phyloP scores from a whole-genome alignment of 441 rosid genomes.

The Dalechampia spathulata region DNA sequence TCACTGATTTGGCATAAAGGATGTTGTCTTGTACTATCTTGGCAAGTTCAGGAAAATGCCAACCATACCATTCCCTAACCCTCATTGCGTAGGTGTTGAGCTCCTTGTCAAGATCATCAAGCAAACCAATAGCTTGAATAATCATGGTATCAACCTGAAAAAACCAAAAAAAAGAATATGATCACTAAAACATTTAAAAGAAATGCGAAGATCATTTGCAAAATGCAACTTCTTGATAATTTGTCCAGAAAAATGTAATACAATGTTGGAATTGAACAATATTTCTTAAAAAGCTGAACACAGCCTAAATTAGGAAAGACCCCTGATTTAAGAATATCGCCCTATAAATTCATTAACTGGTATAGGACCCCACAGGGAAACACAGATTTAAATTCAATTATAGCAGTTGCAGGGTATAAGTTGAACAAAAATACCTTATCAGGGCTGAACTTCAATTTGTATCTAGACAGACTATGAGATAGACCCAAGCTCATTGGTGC shows the following conservation, averaged over 20 bases:
- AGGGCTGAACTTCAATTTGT: slow-evolving; percentile 84
- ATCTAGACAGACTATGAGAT: slow-evolving; percentile 85
- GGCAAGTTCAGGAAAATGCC: slow-evolving; percentile 98
- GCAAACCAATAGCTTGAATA: slow-evolving; percentile 85
- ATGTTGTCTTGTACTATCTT: slow-evolving; percentile 83
- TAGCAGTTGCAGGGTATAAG: background rate
- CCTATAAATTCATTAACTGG: background rate
- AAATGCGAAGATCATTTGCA: background rate
- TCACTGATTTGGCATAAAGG: slow-evolving; percentile 75
- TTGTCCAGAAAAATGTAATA: background rate
- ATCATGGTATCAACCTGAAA: slow-evolving; percentile 87
- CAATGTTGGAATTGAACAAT: too few species aligned
- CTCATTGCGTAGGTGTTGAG: slow-evolving; percentile 90
- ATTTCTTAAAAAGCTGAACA: too few species aligned
- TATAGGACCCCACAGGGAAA: background rate
- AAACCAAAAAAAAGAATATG: slow-evolving; percentile 1
- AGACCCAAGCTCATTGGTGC: slow-evolving; percentile 97
- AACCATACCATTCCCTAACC: slow-evolving; percentile 94
- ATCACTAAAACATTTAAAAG: background rate
- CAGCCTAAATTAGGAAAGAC: too few species aligned
- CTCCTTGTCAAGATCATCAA: slow-evolving; percentile 93
- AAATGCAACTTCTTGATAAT: background rate
- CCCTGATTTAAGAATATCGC: too few species aligned
- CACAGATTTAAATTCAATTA: background rate
- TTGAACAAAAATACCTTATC: slow-evolving; percentile 55